Evolutionary conservation across 495 filamentous ascomycete genomes (phyloP).

Genomic region (Penicillium samsonianum): DNA sequence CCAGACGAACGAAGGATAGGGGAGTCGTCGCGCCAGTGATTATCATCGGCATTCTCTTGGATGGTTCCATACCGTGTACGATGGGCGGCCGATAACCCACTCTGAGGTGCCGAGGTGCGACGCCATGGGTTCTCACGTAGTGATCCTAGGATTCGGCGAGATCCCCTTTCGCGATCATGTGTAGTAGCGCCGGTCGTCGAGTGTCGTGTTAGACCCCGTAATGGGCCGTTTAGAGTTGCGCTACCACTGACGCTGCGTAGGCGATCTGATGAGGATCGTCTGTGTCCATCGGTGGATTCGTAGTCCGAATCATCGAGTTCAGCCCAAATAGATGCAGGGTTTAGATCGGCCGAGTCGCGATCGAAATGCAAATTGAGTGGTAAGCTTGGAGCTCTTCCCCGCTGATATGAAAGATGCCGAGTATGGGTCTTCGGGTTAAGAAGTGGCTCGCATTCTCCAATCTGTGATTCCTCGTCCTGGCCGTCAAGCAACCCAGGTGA

Average conservation of each 20-base stretch:
- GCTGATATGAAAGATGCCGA: constrained; percentile 29
- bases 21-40: neutral
- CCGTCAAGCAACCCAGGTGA: constrained; percentile 28
- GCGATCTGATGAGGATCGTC: constrained; percentile 23
- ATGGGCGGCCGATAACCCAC: constrained; percentile 23
- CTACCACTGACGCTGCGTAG: constrained; percentile 34
- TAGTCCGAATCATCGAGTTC: constrained; percentile 52
- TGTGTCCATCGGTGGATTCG: constrained; percentile 23
- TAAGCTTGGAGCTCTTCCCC: constrained; percentile 40
- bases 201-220: constrained; percentile 27
- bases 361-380: constrained; percentile 33
- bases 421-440: constrained; percentile 24
- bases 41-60: constrained; percentile 21
- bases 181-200: constrained; percentile 31
- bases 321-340: constrained; percentile 52
- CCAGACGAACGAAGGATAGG: neutral
- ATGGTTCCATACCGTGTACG: constrained; percentile 38
- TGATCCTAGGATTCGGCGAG: constrained; percentile 23
- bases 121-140: constrained; percentile 20
- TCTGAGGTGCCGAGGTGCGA: constrained; percentile 32
- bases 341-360: constrained; percentile 36
- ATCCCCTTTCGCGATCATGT: constrained; percentile 25
- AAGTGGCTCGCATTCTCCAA: constrained; percentile 45
- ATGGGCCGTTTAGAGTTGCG: constrained; percentile 20
- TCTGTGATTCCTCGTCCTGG: constrained; percentile 34